A percentile compares a stretch with the other conserved stretches of the same genome.
Conservation (phyloP, 768 basidiomycete genomes). For the Russula vinacea region DNA sequence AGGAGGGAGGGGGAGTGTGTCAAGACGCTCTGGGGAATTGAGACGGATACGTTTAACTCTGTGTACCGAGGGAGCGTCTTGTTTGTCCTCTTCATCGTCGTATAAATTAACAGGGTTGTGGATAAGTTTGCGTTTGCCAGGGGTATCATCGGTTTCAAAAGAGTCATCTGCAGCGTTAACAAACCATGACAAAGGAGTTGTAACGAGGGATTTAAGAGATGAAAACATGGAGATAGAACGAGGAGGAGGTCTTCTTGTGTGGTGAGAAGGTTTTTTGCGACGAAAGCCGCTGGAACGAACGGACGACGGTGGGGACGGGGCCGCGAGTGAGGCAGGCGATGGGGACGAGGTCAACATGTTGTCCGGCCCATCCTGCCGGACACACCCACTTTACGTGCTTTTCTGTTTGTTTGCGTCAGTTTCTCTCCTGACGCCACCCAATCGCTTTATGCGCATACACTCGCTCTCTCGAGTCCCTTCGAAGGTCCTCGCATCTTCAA, state of each 20-base stretch:
- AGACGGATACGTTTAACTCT: conserved; percentile 36
- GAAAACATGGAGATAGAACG: conserved; percentile 37
- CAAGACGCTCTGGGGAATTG: conserved; percentile 18
- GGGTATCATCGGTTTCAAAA: conserved; percentile 34
- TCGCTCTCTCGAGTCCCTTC: conserved; percentile 3
- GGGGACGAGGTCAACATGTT: conserved; percentile 29
- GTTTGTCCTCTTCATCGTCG: conserved; percentile 29
- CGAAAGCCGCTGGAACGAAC: conserved; percentile 21
- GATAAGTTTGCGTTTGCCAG: conserved; percentile 38
- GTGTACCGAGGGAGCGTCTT: conserved; percentile 10
- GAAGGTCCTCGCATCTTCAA: background rate
- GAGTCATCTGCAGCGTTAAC: conserved; percentile 27
- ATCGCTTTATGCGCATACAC: conserved; percentile 9
- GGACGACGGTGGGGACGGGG: conserved; percentile 31
- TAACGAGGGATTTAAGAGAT: conserved; percentile 38
- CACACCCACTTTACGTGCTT: background rate
- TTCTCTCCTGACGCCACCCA: conserved; percentile 6
- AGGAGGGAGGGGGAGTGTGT: background rate
- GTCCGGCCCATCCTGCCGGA: conserved; percentile 43
- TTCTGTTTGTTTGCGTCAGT: background rate
- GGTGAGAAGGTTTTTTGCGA: conserved; percentile 28
- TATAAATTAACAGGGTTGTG: conserved; percentile 6
- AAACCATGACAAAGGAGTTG: conserved; percentile 38
- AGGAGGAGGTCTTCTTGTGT: conserved; percentile 28
- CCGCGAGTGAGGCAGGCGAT: conserved; percentile 34